Conservation (phyloP, 1,284 basidiomycete genomes). For the Moesziomyces globuligerus region DNA sequence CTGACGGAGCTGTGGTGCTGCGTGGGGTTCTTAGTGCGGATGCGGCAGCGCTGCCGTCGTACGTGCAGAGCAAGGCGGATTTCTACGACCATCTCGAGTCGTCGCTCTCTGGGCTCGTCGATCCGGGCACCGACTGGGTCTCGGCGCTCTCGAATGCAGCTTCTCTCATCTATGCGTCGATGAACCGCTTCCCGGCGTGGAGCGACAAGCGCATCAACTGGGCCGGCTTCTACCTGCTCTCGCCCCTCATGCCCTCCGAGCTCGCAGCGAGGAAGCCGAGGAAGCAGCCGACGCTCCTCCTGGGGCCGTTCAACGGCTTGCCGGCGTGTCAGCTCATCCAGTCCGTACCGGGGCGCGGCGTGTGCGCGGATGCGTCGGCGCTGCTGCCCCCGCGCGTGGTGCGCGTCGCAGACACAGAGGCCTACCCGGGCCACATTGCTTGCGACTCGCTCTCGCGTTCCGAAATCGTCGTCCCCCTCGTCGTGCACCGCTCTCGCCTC, state of each 20-base stretch:
- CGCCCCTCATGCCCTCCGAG: slow-evolving; percentile 61
- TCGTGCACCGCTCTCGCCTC: slow-evolving; percentile 49
- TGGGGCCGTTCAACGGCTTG: slow-evolving; percentile 69
- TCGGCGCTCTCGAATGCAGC: slow-evolving; percentile 62
- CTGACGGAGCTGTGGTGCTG: too few relatives aligned
- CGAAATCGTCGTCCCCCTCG: slow-evolving; percentile 68
- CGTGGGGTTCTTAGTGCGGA: slow-evolving; percentile 54
- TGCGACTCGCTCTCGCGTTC: slow-evolving; percentile 67
- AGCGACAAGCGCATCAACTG: slow-evolving; percentile 61
- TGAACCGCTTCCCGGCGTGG: slow-evolving; percentile 60
- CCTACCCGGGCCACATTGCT: slow-evolving; percentile 68
- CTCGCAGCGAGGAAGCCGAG: slow-evolving; percentile 6
- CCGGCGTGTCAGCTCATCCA: slow-evolving; percentile 68
- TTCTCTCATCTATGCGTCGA: slow-evolving; percentile 57
- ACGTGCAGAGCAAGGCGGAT: slow-evolving; percentile 54
- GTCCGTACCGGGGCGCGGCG: slow-evolving; percentile 64
- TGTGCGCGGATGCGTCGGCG: slow-evolving; percentile 67
- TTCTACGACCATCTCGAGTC: slow-evolving; percentile 67
- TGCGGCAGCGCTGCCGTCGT: slow-evolving; percentile 80
- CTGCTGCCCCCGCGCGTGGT: slow-evolving; percentile 61
- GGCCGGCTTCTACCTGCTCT: slow-evolving; percentile 69
- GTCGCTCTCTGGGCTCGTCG: slow-evolving; percentile 60
- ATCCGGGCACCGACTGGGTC: slow-evolving; percentile 60
- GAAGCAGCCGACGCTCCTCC: slow-evolving; percentile 55
- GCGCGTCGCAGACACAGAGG: slow-evolving; percentile 65